phyloP scores from a whole-genome alignment of 208 protist genomes.

The Crithidia fasciculata region DNA sequence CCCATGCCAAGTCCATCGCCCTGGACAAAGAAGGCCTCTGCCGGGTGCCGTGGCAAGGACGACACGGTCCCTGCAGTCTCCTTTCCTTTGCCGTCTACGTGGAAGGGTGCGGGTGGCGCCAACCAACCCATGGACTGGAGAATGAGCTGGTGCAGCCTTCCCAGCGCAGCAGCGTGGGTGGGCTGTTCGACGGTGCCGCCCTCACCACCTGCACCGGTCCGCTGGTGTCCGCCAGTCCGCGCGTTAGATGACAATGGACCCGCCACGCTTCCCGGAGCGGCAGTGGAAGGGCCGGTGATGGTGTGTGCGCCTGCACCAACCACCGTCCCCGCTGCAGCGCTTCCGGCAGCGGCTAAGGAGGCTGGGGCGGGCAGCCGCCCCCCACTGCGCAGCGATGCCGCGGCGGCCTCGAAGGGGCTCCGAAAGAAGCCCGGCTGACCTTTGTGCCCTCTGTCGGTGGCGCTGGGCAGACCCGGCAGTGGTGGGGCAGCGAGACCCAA shows the following conservation, averaged over 20 bases:
- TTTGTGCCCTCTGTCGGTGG: slow-evolving; percentile 5
- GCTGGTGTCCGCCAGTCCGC: too few relatives aligned
- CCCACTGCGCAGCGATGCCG: slow-evolving; percentile 5
- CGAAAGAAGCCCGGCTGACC: slow-evolving; percentile 11
- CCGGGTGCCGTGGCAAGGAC: slow-evolving; percentile 4
- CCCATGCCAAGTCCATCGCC: slow-evolving; percentile 62
- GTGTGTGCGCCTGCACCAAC: too few relatives aligned
- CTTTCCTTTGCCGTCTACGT: slow-evolving; percentile 9
- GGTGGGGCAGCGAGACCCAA: slow-evolving; percentile 6
- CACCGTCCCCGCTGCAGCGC: background rate
- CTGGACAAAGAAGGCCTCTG: slow-evolving; percentile 38
- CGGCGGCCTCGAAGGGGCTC: slow-evolving; percentile 22
- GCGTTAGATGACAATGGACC: too few relatives aligned
- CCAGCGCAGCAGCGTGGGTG: slow-evolving; percentile 7
- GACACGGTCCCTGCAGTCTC: background rate
- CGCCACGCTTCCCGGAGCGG: too few relatives aligned
- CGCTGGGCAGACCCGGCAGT: slow-evolving; percentile 9
- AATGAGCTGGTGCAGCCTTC: slow-evolving; percentile 38
- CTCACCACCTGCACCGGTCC: too few relatives aligned
- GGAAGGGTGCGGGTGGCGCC: slow-evolving; percentile 1
- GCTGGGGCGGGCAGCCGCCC: background rate
- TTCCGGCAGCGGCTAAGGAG: background rate
- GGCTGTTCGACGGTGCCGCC: background rate
- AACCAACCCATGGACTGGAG: slow-evolving; percentile 62
- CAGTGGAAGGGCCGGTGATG: too few relatives aligned